A percentile compares a stretch with the other conserved stretches of the same genome.
Evolutionary conservation across 805 yeast genomes (phyloP).

Genomic region (Metschnikowia cubensis): DNA sequence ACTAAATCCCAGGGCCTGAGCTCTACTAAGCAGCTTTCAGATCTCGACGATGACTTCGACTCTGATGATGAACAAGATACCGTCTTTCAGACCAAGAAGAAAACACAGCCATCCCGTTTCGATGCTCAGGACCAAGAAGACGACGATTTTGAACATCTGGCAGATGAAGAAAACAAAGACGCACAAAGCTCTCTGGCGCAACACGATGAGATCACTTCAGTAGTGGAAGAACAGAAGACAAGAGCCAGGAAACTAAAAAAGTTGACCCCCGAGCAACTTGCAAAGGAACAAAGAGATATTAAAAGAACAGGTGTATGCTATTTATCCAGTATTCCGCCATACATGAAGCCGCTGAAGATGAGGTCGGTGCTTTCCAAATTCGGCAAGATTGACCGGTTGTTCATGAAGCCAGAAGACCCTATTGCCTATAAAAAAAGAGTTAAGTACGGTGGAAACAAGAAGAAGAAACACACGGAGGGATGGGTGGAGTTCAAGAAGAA

Average conservation of each 20-base stretch:
- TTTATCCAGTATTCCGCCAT: slow-evolving; percentile 87
- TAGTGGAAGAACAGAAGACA: slow-evolving; percentile 17
- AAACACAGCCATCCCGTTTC: slow-evolving; percentile 1
- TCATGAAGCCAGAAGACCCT: slow-evolving; percentile 80
- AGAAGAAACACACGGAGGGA: slow-evolving; percentile 84
- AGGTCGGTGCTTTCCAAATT: slow-evolving; percentile 76
- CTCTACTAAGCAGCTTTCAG: not conserved
- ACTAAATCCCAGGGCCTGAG: not conserved
- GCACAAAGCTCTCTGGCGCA: slow-evolving; percentile 1
- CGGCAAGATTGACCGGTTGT: slow-evolving; percentile 85
- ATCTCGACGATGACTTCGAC: slow-evolving; percentile 15
- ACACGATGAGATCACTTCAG: slow-evolving; percentile 14
- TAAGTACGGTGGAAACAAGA: slow-evolving; percentile 88
- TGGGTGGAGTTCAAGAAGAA: slow-evolving; percentile 92
- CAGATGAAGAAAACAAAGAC: slow-evolving; percentile 1
- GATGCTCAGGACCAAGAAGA: slow-evolving; percentile 5
- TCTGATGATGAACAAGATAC: slow-evolving; percentile 14
- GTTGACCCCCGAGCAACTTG: slow-evolving; percentile 54
- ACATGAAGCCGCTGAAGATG: slow-evolving; percentile 91
- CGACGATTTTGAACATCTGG: slow-evolving; percentile 2
- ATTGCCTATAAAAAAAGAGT: slow-evolving; percentile 61
- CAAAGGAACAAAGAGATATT: slow-evolving; percentile 49
- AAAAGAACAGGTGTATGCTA: slow-evolving; percentile 90
- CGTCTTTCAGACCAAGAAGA: slow-evolving; percentile 14
- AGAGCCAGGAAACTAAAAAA: slow-evolving; percentile 44